Conservation (phyloP, 805 yeast species). For the Cyberlindnera euphorbiae region DNA sequence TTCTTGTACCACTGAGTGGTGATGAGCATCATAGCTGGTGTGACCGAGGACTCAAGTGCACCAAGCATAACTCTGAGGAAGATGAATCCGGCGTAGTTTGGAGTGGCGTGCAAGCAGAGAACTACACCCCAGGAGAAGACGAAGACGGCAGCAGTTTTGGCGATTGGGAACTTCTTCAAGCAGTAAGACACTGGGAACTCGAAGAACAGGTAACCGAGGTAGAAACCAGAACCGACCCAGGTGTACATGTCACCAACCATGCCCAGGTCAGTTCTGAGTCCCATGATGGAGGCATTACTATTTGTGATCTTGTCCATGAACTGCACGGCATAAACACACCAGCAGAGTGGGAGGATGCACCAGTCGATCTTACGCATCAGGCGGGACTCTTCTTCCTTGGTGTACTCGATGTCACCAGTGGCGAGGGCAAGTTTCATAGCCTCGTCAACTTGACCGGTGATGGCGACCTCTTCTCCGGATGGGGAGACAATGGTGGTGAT, state of each 20-base stretch:
- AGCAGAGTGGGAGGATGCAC: constrained; percentile 7
- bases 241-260: constrained; percentile 42
- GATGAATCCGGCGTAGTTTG: constrained; percentile 32
- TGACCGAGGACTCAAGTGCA: constrained; percentile 44
- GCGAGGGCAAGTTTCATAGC: no score
- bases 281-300: constrained; percentile 46
- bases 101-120: constrained; percentile 41
- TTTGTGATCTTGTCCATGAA: constrained; percentile 13
- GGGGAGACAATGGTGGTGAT: no score
- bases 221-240: constrained; percentile 55
- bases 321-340: constrained; percentile 7
- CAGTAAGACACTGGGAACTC: constrained; percentile 43
- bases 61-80: constrained; percentile 47
- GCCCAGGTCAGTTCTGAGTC: constrained; percentile 38
- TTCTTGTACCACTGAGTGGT: constrained; percentile 55
- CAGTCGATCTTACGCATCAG: constrained; percentile 10
- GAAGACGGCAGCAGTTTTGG: constrained; percentile 41
- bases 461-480: no score
- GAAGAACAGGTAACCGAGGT: constrained; percentile 57
- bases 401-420: neutral
- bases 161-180: constrained; percentile 53
- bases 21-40: constrained; percentile 51
- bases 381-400: constrained; percentile 2
- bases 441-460: no score
- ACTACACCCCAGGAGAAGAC: constrained; percentile 57